Evolutionary conservation across 208 protist species (phyloP), one percentile per base, ranked within the genome.

Genomic region (Leishmania turanica): DNA sequence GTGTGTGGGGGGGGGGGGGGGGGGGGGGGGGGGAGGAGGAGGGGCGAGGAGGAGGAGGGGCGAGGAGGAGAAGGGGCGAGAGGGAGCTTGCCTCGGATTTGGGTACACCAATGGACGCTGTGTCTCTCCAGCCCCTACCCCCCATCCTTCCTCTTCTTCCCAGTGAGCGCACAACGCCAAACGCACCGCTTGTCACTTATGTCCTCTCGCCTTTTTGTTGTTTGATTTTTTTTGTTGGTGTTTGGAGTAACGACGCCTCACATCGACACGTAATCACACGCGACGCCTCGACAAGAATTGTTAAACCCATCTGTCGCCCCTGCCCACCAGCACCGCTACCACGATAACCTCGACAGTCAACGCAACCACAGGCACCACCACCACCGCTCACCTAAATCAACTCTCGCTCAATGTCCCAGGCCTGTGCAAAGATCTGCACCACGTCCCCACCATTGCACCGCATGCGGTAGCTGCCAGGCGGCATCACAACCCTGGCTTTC

Each of bases 351-450:
- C 51, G 51, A n/a, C 72, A 37, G 51, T 42, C 72, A 58, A 31
- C 53, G 58, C 54, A 40, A 21, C 37, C 74, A 65, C 11, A 34
- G 40, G 37, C 53, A 51, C 49, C 72, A 11, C 31, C 69, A 73
- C 45, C 72, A 64, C 21, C 9, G 45, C 31, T 51, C 27, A 49
- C 47, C 80, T 89, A 96, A 54, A 81, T 78, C 31, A 97, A 77
- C 77, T 95, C 88, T 24, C 87, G 87, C 77, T 95, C 91, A 11
- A 97, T 66, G 72, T 97, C 94, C 91, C 91, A 96, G n/a, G 87
- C 90, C 84, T 96, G 92, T 3, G 91, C 90, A 82, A 96, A 97
- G 37, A 96, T 83, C 58, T 92, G 91, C 37, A 97, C 72, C 3
- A 89, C 76, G 34, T 80, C 78, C 13, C 68, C 68, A 13, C 92